Percentiles rank a stretch among this genome's conserved stretches.
phyloP scores from a whole-genome alignment of 2,329 filamentous ascomycete genomes.

The Phaeosphaeria sp. region DNA sequence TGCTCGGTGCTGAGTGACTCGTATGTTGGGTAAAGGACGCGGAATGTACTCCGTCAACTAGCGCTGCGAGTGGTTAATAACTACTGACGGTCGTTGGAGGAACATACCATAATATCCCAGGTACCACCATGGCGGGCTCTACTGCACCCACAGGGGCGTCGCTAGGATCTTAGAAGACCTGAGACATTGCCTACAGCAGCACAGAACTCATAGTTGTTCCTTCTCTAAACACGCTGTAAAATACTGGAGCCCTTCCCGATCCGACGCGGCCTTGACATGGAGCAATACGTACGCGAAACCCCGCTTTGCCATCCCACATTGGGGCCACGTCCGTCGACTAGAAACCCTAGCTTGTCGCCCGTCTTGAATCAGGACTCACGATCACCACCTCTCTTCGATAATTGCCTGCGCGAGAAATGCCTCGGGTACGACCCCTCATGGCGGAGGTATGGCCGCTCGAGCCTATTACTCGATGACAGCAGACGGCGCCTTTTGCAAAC shows the following conservation, averaged over 20 bases:
- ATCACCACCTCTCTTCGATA: not conserved
- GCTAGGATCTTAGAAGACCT: no score
- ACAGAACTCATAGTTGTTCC: no score
- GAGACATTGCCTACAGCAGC: not conserved
- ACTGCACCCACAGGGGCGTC: not conserved
- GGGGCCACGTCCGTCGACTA: not conserved
- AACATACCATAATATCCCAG: not conserved
- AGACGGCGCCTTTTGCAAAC: not conserved
- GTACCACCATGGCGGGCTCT: not conserved
- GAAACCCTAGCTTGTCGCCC: not conserved
- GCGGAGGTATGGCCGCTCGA: not conserved
- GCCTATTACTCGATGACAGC: not conserved
- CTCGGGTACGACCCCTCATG: not conserved
- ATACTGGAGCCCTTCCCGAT: not conserved
- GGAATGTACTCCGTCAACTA: not conserved
- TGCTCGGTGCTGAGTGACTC: not conserved
- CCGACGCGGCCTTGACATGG: not conserved
- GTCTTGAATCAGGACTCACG: not conserved
- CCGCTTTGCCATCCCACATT: not conserved
- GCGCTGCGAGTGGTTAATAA: not conserved
- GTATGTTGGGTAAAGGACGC: not conserved
- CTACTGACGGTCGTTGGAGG: not conserved
- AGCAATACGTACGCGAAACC: not conserved
- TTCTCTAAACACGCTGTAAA: no score
- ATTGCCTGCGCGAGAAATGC: not conserved